A percentile compares a stretch with the other conserved stretches of the same genome.
phyloP scores from a whole-genome alignment of 768 basidiomycete species.

The Fistulinella prunicolor region DNA sequence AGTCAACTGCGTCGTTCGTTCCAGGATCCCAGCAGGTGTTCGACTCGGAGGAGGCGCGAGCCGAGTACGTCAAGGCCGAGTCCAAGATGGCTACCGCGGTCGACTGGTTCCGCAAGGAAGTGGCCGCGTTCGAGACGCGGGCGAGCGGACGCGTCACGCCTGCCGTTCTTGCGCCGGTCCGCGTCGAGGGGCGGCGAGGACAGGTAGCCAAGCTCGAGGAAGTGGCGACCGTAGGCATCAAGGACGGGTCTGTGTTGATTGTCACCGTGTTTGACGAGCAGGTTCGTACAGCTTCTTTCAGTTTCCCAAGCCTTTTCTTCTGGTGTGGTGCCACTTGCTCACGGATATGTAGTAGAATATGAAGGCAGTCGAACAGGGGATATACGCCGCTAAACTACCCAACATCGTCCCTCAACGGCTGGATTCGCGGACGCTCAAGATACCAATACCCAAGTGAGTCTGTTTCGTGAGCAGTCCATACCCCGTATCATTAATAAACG shows the following conservation, averaged over 20 bases:
- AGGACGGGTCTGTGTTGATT: slow-evolving; percentile 70
- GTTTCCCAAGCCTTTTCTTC: slow-evolving; percentile 2
- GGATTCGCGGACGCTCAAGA: slow-evolving; percentile 69
- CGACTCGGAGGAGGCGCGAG: slow-evolving; percentile 47
- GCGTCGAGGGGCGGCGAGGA: slow-evolving; percentile 47
- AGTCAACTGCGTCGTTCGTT: slow-evolving; percentile 57
- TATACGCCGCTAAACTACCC: slow-evolving; percentile 75
- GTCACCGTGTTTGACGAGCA: slow-evolving; percentile 77
- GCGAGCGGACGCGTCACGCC: slow-evolving; percentile 78
- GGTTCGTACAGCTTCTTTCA: slow-evolving; percentile 43
- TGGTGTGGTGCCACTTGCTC: slow-evolving; percentile 8
- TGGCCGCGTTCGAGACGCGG: slow-evolving; percentile 66
- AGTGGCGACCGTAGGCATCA: slow-evolving; percentile 75
- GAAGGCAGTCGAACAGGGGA: slow-evolving; percentile 70
- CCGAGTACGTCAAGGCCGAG: slow-evolving; percentile 63
- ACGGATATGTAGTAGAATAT: slow-evolving; percentile 52
- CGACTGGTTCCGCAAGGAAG: slow-evolving; percentile 78
- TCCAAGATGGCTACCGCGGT: slow-evolving; percentile 59
- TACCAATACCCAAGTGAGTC: slow-evolving; percentile 75
- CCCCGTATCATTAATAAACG: background rate
- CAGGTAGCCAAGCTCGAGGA: slow-evolving; percentile 55
- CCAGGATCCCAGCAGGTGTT: slow-evolving; percentile 68
- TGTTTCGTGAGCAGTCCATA: background rate
- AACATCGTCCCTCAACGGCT: slow-evolving; percentile 68
- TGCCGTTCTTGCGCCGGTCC: slow-evolving; percentile 63